A percentile compares a stretch with the other conserved stretches of the same genome.
phyloP scores from a whole-genome alignment of 805 yeast genomes.

The Candida ovalis region DNA sequence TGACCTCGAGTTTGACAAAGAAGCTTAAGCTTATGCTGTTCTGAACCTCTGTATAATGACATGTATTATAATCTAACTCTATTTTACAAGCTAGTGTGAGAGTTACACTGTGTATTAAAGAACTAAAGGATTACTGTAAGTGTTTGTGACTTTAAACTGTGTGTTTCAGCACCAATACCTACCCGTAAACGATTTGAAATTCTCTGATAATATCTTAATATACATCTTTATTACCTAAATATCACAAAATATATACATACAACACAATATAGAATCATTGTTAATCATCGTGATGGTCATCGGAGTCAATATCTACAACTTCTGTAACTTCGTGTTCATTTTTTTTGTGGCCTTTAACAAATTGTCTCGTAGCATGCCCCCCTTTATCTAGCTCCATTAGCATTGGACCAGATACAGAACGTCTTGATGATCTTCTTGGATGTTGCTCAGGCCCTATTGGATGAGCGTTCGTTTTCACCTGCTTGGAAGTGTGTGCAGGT shows the following conservation, averaged over 20 bases:
- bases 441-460: background rate
- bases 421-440: slow-evolving; percentile 1
- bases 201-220: too few species aligned
- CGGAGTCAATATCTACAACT: slow-evolving; percentile 6
- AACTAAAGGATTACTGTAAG: too few species aligned
- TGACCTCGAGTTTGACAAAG: slow-evolving; percentile 26
- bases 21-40: background rate
- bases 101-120: too few species aligned
- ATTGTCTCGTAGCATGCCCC: slow-evolving; percentile 9
- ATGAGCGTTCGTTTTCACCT: background rate
- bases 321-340: background rate
- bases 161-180: too few species aligned
- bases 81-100: too few species aligned
- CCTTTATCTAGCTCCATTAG: slow-evolving; percentile 12
- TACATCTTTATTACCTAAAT: background rate
- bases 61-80: too few species aligned
- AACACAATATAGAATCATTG: background rate
- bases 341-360: slow-evolving; percentile 3
- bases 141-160: too few species aligned
- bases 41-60: too few species aligned
- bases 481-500: background rate
- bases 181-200: too few species aligned
- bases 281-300: too few species aligned
- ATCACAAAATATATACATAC: background rate
- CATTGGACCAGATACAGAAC: background rate